Conservation (phyloP, 345 rosid species). For the Brassica juncea region DNA sequence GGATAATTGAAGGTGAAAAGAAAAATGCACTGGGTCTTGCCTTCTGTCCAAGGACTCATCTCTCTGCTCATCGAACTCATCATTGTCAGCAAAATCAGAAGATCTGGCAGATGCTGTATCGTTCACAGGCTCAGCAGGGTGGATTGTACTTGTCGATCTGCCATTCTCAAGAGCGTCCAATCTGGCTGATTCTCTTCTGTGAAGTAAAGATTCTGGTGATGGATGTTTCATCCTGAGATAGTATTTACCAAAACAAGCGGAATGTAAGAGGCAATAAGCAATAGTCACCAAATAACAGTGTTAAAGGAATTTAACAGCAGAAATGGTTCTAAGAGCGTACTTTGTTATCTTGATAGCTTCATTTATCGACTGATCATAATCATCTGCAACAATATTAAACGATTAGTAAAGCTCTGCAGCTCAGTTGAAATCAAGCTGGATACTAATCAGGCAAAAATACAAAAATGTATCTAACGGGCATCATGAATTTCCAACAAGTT, state of each 20-base stretch:
- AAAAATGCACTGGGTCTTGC: constrained; percentile 43
- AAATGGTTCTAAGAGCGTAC: constrained; percentile 42
- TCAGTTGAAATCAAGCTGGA: constrained; percentile 1
- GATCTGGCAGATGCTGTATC: constrained; percentile 57
- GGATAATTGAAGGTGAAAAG: background rate
- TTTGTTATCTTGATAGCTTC: constrained; percentile 97
- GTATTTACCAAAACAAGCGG: constrained; percentile 12
- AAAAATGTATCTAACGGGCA: background rate
- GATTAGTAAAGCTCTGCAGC: constrained; percentile 7
- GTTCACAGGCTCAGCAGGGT: constrained; percentile 50
- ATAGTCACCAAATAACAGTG: background rate
- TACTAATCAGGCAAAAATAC: background rate
- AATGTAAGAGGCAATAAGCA: constrained; percentile 15
- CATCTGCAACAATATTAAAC: constrained; percentile 68
- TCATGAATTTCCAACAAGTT: constrained; percentile 9
- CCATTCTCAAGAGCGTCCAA: constrained; percentile 79
- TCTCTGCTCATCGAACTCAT: constrained; percentile 68
- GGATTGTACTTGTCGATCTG: constrained; percentile 54
- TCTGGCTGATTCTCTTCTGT: constrained; percentile 66
- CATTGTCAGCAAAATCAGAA: constrained; percentile 70
- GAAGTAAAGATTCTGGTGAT: constrained; percentile 70
- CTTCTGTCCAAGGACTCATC: constrained; percentile 69
- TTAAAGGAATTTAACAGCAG: constrained; percentile 14
- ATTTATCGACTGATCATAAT: constrained; percentile 93
- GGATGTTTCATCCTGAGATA: constrained; percentile 71